Base-by-base conservation (phyloP, 108 stramenopile genomes). In the Nitzschia inconspicua region DNA sequence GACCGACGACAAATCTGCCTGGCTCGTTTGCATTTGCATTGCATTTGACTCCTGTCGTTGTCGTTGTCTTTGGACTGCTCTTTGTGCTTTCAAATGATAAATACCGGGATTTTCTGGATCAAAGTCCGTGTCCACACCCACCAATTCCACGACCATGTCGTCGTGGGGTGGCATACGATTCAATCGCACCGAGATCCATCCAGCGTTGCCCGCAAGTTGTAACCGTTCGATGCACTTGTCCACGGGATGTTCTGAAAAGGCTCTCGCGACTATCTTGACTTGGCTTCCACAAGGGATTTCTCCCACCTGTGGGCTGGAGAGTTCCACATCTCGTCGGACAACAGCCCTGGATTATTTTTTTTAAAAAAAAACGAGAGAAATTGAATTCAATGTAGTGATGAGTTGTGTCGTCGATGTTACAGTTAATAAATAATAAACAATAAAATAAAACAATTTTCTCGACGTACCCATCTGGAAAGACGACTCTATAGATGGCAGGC, bases 141-240 rank as follows among this genome's bases (percentile, higher is more conserved):
- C 48, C 24, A 82, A 53, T 63, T 87, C 72, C 0, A 86, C 78
- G 13, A 93, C 71, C 14, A 79, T 43, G 5, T 50, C 24, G 40
- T 91, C 79, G 35, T 76, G n/a, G 23, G 85, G 85, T 20, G 71
- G 70, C 8, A 57, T 59, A 22, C 62, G 51, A 56, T 87, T 89
- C 47, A 82, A 53, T 19, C 66, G 67, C 25, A 75, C 53, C 56
- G 70, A 77, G 6, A 95, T 77, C 94, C 94, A 95, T 3, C 94
- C 94, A 10, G 73, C 79, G 43, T 83, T 77, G 3, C 85, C 92
- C 4, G 86, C 77, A n/a, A 96, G 57, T 48, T 74, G 68, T 22
- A 96, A 60, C 40, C 95, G 81, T 61, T 88, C 85, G 13, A 93
- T 77, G 68, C 95, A 96, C 23, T 76, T 54, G 8, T 85, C 62